Evolutionary conservation across 1,139 yeast genomes (phyloP).

Genomic region (Kurtzmaniella quercitrusa): DNA sequence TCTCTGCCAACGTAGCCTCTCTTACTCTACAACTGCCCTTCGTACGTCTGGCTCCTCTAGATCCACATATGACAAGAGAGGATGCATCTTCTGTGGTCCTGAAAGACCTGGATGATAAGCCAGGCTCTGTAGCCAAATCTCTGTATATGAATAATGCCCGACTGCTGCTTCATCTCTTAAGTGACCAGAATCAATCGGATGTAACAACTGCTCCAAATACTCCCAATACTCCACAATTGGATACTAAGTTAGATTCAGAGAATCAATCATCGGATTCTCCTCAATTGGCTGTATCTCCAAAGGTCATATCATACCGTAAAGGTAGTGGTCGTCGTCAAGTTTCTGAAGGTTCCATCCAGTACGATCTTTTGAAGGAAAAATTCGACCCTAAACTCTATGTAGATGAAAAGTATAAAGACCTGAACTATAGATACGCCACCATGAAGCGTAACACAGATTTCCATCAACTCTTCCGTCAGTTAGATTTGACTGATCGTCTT

Average conservation of each 20-base stretch:
- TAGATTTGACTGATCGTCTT: constrained; percentile 68
- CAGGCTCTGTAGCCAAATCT: constrained; percentile 1
- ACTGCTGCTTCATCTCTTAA: constrained; percentile 12
- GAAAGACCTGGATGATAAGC: constrained; percentile 18
- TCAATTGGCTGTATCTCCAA: constrained; percentile 30
- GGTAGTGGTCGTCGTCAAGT: constrained; percentile 9
- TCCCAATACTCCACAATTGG: neutral
- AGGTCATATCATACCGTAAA: constrained; percentile 45
- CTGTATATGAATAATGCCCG: constrained; percentile 4
- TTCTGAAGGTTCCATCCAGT: constrained; percentile 22
- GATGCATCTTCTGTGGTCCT: constrained; percentile 46
- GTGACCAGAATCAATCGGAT: constrained; percentile 5
- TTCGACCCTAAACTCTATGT: constrained; percentile 33
- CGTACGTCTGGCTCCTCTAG: constrained; percentile 51
- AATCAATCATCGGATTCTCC: constrained; percentile 1
- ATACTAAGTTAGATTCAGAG: neutral
- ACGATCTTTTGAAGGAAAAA: constrained; percentile 18
- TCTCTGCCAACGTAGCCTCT: constrained; percentile 16
- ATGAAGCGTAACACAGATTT: constrained; percentile 72
- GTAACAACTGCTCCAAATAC: neutral
- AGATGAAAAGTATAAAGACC: constrained; percentile 32
- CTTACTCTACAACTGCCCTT: constrained; percentile 34
- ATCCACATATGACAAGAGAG: constrained; percentile 54
- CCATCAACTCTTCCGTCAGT: constrained; percentile 66
- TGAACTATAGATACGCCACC: constrained; percentile 54